These are phyloP conservation scores for Capsicum baccatum DNA, from an alignment of 257 asterid genomes.

Conservation along the genomic window DNA sequence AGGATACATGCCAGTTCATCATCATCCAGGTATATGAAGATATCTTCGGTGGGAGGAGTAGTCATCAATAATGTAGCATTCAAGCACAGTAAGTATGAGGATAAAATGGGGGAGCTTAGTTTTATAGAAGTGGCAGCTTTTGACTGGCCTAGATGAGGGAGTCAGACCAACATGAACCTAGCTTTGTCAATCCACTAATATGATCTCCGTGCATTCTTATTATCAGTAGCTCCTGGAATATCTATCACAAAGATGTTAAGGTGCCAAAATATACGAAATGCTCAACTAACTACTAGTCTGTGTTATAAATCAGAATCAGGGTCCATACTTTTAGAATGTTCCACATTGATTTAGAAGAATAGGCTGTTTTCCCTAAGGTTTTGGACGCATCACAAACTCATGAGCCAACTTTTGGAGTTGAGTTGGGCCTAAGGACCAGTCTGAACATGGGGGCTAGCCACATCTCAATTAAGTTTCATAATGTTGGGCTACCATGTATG, in stretches of 20 bases:
- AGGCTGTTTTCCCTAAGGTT: background rate
- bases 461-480: background rate
- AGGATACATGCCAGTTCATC: conserved; percentile 8
- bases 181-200: background rate
- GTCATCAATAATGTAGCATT: conserved; percentile 14
- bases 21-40: background rate
- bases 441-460: background rate
- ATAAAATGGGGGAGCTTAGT: background rate
- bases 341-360: background rate
- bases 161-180: background rate
- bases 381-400: background rate
- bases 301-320: background rate
- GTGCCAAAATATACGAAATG: background rate
- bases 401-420: conserved; percentile 5
- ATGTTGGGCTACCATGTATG: background rate
- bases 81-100: conserved; percentile 3
- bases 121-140: background rate
- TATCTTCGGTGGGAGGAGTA: background rate
- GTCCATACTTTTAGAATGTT: background rate
- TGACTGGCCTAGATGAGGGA: background rate
- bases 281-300: background rate
- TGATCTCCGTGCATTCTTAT: background rate
- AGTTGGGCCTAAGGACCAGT: background rate
- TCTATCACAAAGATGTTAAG: conserved; percentile 14
- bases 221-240: conserved; percentile 12